These are phyloP conservation scores for Helicostylum pulchrum DNA, from an alignment of 192 early-diverging fungal genomes.

Conservation along the genomic window DNA sequence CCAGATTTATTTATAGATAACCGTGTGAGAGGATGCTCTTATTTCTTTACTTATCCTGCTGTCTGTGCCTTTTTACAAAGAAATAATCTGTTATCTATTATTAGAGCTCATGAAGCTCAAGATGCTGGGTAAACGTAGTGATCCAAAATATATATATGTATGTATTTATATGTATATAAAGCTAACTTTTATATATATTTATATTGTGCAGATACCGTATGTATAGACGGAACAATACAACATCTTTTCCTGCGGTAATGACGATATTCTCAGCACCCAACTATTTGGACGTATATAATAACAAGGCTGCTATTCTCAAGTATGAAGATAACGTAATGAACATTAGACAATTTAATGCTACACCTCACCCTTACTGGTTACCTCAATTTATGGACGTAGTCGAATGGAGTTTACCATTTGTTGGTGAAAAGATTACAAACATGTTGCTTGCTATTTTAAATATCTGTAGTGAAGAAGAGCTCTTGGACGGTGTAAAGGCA, in stretches of 20 bases:
- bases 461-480: slow-evolving; percentile 94
- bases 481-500: slow-evolving; percentile 57
- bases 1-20: slow-evolving; percentile 85
- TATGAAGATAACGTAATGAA: slow-evolving; percentile 99
- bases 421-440: slow-evolving; percentile 99
- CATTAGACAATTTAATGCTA: slow-evolving; percentile 90
- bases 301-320: slow-evolving; percentile 97
- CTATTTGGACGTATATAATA: slow-evolving; percentile 97
- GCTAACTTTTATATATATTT: too few relatives aligned
- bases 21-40: slow-evolving; percentile 88
- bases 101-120: slow-evolving; percentile 97
- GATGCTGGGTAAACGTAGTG: slow-evolving; percentile 65
- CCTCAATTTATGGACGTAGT: slow-evolving; percentile 99
- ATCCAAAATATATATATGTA: neutral
- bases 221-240: slow-evolving; percentile 92
- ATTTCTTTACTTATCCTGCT: slow-evolving; percentile 87
- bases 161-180: neutral
- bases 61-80: slow-evolving; percentile 91
- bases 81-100: slow-evolving; percentile 91
- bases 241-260: slow-evolving; percentile 94
- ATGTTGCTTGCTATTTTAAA: slow-evolving; percentile 94
- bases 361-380: slow-evolving; percentile 97
- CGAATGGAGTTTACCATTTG: slow-evolving; percentile 96
- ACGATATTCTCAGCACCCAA: slow-evolving; percentile 98
- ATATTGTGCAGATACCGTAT: slow-evolving; percentile 64